A percentile compares a stretch with the other conserved stretches of the same genome.
phyloP scores from a whole-genome alignment of 2,329 filamentous ascomycete genomes.

The Sporothrix pseudoabietina region DNA sequence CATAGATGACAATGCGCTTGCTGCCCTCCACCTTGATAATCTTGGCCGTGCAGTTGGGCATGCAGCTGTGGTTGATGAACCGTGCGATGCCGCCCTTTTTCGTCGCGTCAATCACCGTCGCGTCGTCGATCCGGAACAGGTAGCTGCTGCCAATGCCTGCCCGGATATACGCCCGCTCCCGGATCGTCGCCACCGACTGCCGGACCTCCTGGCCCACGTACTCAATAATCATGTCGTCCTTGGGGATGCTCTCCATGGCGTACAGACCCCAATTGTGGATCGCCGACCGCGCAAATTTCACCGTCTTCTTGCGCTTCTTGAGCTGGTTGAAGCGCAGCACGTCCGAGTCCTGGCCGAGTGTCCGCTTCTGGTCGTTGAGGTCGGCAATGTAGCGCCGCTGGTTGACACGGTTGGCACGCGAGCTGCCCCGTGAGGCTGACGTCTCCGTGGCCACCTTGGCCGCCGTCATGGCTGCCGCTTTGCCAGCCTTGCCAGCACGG shows the following conservation, averaged over 20 bases:
- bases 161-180: slow-evolving; percentile 88
- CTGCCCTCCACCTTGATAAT: slow-evolving; percentile 99
- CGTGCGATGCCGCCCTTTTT: slow-evolving; percentile 97
- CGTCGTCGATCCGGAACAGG: slow-evolving; percentile 96
- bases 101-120: slow-evolving; percentile 95
- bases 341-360: slow-evolving; percentile 79
- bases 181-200: slow-evolving; percentile 95
- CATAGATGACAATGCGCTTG: slow-evolving; percentile 98
- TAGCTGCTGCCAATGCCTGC: slow-evolving; percentile 97
- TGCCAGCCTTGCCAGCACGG: slow-evolving; percentile 64
- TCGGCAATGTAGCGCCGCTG: slow-evolving; percentile 94
- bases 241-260: slow-evolving; percentile 93
- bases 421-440: slow-evolving; percentile 74
- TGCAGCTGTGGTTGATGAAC: slow-evolving; percentile 98
- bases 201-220: slow-evolving; percentile 97
- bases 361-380: slow-evolving; percentile 91
- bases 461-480: slow-evolving; percentile 67
- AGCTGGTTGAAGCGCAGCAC: slow-evolving; percentile 97
- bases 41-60: slow-evolving; percentile 97
- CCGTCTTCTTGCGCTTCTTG: slow-evolving; percentile 98
- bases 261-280: slow-evolving; percentile 99
- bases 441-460: slow-evolving; percentile 77
- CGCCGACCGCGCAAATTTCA: slow-evolving; percentile 94
- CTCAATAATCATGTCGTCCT: slow-evolving; percentile 99
- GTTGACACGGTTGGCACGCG: slow-evolving; percentile 90